These are phyloP conservation scores for Cordyceps farinosa DNA, from an alignment of 2,329 filamentous ascomycete species.

Conservation along the genomic window DNA sequence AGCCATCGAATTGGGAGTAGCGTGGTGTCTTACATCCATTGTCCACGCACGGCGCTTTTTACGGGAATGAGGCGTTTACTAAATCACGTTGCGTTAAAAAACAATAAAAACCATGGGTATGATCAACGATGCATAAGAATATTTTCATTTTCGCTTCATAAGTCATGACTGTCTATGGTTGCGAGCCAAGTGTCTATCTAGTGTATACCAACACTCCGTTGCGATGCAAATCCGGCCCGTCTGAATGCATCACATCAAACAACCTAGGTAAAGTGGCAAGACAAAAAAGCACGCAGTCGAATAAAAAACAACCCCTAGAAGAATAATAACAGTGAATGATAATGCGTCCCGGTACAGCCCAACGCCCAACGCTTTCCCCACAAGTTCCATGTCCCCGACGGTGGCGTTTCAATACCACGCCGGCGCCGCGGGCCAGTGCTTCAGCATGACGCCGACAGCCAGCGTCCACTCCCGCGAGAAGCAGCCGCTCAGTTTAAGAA, in stretches of 20 bases:
- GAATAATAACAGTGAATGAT: no score
- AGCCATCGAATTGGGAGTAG: neutral
- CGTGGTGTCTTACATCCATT: neutral
- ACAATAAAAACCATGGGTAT: neutral
- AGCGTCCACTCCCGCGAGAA: constrained; percentile 65
- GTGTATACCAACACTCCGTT: neutral
- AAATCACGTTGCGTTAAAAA: neutral
- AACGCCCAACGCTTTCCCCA: neutral
- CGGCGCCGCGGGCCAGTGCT: constrained; percentile 63
- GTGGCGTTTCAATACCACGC: constrained; percentile 43
- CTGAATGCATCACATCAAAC: no score
- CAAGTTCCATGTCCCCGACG: no score
- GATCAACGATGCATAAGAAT: neutral
- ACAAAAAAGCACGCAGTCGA: no score
- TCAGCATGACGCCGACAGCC: constrained; percentile 62
- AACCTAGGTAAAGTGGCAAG: no score
- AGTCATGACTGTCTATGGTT: neutral
- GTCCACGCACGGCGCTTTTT: neutral
- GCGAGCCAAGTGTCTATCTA: neutral
- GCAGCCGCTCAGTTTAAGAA: constrained; percentile 56
- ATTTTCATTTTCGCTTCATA: neutral
- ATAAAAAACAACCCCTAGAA: no score
- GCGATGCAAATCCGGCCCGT: no score
- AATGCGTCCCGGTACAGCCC: neutral
- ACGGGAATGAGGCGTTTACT: neutral